Evolutionary conservation across 164 flowering plant genomes (phyloP).

Genomic region (Aristolochia californica): DNA sequence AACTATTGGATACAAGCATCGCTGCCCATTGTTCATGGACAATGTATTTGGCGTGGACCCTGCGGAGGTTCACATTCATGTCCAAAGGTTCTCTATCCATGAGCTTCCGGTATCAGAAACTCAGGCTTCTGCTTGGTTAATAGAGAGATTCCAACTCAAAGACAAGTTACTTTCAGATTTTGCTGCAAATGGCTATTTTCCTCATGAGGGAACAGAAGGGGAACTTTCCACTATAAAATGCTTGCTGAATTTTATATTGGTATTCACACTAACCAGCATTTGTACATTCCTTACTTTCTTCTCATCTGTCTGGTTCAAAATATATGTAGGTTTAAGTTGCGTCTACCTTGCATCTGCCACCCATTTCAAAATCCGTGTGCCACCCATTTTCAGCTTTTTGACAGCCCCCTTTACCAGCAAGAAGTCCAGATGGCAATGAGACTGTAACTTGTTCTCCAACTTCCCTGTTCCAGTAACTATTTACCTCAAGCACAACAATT

Average conservation of each 20-base stretch:
- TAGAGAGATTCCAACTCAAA: conserved; percentile 42
- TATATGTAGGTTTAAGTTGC: conserved; percentile 51
- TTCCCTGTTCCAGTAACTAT: too few species aligned
- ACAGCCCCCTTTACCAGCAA: conserved; percentile 7
- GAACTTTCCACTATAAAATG: conserved; percentile 51
- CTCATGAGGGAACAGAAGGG: conserved; percentile 42
- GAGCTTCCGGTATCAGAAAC: conserved; percentile 55
- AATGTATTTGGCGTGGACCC: conserved; percentile 80
- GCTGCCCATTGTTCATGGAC: conserved; percentile 70
- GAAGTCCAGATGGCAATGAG: conserved; percentile 3
- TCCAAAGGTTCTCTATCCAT: conserved; percentile 37
- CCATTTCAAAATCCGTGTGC: conserved; percentile 43
- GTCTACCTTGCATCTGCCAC: conserved; percentile 51
- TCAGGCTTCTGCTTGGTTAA: conserved; percentile 51
- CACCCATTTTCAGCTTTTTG: conserved; percentile 22
- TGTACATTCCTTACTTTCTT: conserved; percentile 40
- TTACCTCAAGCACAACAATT: too few species aligned
- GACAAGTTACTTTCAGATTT: conserved; percentile 63
- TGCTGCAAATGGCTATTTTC: conserved; percentile 48
- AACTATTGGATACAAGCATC: conserved; percentile 74
- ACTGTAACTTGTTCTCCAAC: too few species aligned
- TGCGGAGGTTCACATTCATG: conserved; percentile 79
- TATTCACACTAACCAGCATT: conserved; percentile 34
- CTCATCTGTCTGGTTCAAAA: conserved; percentile 56
- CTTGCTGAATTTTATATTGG: conserved; percentile 25